Evolutionary conservation across 164 flowering plant genomes (phyloP).

Genomic region (Chloranthus sessilifolius): DNA sequence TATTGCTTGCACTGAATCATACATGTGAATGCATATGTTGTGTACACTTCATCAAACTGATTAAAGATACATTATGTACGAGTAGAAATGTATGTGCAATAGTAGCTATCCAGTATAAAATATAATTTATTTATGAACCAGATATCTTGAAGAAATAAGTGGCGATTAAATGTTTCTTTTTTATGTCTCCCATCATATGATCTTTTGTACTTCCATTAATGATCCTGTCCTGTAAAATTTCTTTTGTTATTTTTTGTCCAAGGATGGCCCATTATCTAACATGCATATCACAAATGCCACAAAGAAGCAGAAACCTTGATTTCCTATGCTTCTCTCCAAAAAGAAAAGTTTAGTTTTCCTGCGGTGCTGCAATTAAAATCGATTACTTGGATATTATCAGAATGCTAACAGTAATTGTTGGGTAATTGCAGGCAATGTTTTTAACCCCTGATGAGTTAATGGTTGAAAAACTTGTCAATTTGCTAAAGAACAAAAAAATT

Average conservation of each 20-base stretch:
- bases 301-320: not conserved
- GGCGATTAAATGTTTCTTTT: slow-evolving; percentile 3
- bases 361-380: no score
- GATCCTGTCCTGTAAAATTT: not conserved
- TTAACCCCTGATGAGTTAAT: slow-evolving; percentile 70
- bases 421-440: slow-evolving; percentile 71
- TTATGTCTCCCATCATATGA: not conserved
- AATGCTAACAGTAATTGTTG: slow-evolving; percentile 23
- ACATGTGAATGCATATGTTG: no score
- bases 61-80: no score
- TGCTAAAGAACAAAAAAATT: slow-evolving; percentile 80
- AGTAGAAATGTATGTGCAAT: no score
- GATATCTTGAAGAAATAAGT: no score
- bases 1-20: no score
- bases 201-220: not conserved
- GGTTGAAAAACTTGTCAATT: slow-evolving; percentile 71
- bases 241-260: no score
- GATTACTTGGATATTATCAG: not conserved
- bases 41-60: no score
- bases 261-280: not conserved
- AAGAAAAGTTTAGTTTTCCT: not conserved
- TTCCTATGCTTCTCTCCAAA: not conserved
- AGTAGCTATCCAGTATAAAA: no score
- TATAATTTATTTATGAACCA: no score
- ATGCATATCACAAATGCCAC: not conserved